Base-by-base conservation (phyloP, 2,329 filamentous ascomycete species). In the Trichothecium roseum region DNA sequence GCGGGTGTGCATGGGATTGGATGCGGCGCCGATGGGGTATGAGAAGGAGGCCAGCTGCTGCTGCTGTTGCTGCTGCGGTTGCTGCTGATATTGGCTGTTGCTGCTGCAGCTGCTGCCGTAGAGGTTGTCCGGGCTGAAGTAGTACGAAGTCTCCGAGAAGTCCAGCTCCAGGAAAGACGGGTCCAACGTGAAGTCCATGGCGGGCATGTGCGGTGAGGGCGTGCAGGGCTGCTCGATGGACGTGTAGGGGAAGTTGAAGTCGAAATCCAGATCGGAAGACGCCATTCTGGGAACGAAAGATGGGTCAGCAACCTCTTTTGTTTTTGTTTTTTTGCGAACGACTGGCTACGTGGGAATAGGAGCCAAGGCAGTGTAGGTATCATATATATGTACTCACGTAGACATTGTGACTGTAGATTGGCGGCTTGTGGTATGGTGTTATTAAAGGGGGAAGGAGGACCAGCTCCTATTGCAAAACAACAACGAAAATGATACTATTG, bases 1-100 rank as follows among this genome's bases (percentile, higher is more conserved):
- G 52, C 77, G 75, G 54, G 64, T 67, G 55, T 84, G 77, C 44
- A 62, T 64, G 40, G 59, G 60, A 53, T 56, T 55, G 55, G 20
- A n/a, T n/a, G n/a, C n/a, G n/a, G n/a, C n/a, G n/a, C n/a, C 20
- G 20, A 10, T 61, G 74, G 17, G 72, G 62, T 41, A 76, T 40
- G 63, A 61, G 52, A 67, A 73, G 49, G 43, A 22, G n/a, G n/a
- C 24, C 31, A 6, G 37, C 24, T 8, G 37, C 17, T 10, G 32
- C n/a, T n/a, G n/a, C n/a, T n/a, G n/a, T n/a, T n/a, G n/a, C n/a
- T n/a, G n/a, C n/a, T n/a, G n/a, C n/a, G n/a, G n/a, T n/a, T 26
- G 30, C 4, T 4, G 18, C 13, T 28, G 15, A 13, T 15, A 22
- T 30, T 35, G 9, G 37, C 24, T 8, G 37, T 24, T 10, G 32